Conservation (phyloP, 352 stramenopile species). For the Phytophthora pinifolia region DNA sequence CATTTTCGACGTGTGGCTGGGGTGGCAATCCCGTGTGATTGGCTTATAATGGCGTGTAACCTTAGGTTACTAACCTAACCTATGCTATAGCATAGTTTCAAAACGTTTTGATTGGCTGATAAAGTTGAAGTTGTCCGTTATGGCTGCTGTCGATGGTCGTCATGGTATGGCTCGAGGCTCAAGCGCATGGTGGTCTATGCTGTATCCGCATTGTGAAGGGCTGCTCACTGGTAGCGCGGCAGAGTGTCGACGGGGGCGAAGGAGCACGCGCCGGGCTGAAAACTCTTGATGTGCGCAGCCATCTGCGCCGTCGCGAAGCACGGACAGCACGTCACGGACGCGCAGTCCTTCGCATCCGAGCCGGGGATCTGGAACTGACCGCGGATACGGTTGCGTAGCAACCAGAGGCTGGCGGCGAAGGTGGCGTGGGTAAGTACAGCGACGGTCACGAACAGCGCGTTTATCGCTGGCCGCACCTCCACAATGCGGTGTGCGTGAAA, state of each 20-base stretch:
- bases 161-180: slow-evolving; percentile 9
- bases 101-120: slow-evolving; percentile 11
- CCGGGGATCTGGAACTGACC: slow-evolving; percentile 55
- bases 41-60: too few species aligned
- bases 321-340: slow-evolving; percentile 37
- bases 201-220: slow-evolving; percentile 6
- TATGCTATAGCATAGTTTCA: neutral
- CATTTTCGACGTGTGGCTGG: slow-evolving; percentile 24
- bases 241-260: slow-evolving; percentile 54
- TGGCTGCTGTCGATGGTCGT: neutral
- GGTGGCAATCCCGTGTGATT: slow-evolving; percentile 9
- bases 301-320: slow-evolving; percentile 67
- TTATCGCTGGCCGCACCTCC: slow-evolving; percentile 19
- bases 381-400: slow-evolving; percentile 40
- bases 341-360: slow-evolving; percentile 34
- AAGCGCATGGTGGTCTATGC: slow-evolving; percentile 7
- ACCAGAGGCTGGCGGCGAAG: slow-evolving; percentile 31
- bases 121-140: slow-evolving; percentile 17
- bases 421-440: slow-evolving; percentile 21
- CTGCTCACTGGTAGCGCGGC: slow-evolving; percentile 31
- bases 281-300: slow-evolving; percentile 61
- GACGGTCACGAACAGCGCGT: slow-evolving; percentile 22
- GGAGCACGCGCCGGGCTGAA: slow-evolving; percentile 47
- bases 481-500: slow-evolving; percentile 31
- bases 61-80: too few species aligned